These are phyloP conservation scores for Pezicula radicicola DNA, from an alignment of 2,329 filamentous ascomycete genomes.

Conservation along the genomic window DNA sequence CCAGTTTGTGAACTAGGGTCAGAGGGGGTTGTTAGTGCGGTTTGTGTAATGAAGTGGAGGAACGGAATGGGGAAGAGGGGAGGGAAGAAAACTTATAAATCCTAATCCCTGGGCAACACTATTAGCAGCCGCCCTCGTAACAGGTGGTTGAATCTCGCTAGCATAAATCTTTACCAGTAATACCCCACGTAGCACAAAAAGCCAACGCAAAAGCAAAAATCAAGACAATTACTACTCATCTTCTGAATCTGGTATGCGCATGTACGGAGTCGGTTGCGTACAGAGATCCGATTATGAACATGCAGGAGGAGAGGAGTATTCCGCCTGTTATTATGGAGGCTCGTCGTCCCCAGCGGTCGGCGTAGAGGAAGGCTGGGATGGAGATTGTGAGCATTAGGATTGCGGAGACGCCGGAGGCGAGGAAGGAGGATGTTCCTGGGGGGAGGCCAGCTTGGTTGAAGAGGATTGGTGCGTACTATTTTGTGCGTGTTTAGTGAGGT, in stretches of 20 bases:
- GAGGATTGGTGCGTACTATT: conserved; percentile 53
- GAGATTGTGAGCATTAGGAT: conserved; percentile 53
- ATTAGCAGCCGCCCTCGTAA: conserved; percentile 50
- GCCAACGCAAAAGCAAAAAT: conserved; percentile 46
- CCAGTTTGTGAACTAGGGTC: conserved; percentile 31
- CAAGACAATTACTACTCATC: conserved; percentile 46
- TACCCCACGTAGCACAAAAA: conserved; percentile 47
- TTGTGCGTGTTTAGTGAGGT: background rate
- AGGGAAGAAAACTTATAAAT: conserved; percentile 25
- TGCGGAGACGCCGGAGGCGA: conserved; percentile 57
- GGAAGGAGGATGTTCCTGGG: conserved; percentile 48
- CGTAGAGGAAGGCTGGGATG: conserved; percentile 51
- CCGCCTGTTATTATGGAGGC: conserved; percentile 51
- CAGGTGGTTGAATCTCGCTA: conserved; percentile 52
- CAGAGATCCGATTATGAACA: conserved; percentile 49
- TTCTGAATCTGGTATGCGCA: conserved; percentile 32
- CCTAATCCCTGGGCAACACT: conserved; percentile 44
- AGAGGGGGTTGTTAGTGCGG: too few species aligned
- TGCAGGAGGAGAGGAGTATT: conserved; percentile 42
- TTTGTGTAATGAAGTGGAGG: too few species aligned
- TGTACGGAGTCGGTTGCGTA: conserved; percentile 46
- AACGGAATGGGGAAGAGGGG: background rate
- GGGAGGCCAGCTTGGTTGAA: conserved; percentile 56
- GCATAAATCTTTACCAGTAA: conserved; percentile 53
- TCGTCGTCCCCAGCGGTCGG: conserved; percentile 54